Conservation (phyloP, 2,329 filamentous ascomycete genomes). For the Bipolaris zeicola region DNA sequence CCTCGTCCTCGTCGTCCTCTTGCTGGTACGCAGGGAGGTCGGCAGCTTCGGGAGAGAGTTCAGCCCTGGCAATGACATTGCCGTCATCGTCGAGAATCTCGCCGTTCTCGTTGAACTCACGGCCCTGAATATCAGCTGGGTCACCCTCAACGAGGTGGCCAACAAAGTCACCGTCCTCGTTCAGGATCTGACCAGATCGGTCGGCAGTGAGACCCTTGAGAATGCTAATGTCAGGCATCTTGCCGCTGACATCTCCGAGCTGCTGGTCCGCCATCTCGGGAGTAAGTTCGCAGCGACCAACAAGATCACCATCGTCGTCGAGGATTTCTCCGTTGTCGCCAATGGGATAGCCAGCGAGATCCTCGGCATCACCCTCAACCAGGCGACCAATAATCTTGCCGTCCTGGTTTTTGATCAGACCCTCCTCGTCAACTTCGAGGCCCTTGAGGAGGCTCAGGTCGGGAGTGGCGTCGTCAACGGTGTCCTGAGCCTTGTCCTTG, state of each 20-base stretch:
- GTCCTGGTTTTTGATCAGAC: constrained; percentile 58
- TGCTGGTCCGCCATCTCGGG: constrained; percentile 54
- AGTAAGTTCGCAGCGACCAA: constrained; percentile 59
- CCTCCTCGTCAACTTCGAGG: constrained; percentile 60
- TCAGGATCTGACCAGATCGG: constrained; percentile 55
- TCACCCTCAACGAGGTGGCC: constrained; percentile 56
- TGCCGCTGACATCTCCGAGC: constrained; percentile 43
- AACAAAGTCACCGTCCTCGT: constrained; percentile 58
- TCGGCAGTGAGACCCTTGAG: constrained; percentile 56
- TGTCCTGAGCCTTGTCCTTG: constrained; percentile 34
- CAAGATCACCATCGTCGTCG: constrained; percentile 60
- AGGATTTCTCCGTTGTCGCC: constrained; percentile 62
- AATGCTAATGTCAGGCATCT: constrained; percentile 54
- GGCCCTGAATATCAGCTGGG: constrained; percentile 55
- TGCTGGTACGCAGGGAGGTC: constrained; percentile 45
- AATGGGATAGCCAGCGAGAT: constrained; percentile 58
- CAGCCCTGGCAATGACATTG: constrained; percentile 59
- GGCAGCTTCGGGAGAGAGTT: constrained; percentile 55
- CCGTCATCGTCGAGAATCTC: constrained; percentile 62
- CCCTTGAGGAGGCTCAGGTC: constrained; percentile 57
- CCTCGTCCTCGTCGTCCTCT: constrained; percentile 37
- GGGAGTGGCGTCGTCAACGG: constrained; percentile 47
- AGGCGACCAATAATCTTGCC: constrained; percentile 57
- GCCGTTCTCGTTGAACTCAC: constrained; percentile 58
- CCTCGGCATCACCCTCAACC: constrained; percentile 59